Evolutionary conservation across 2,329 filamentous ascomycete species (phyloP).

Genomic region (Blastomyces parvus): DNA sequence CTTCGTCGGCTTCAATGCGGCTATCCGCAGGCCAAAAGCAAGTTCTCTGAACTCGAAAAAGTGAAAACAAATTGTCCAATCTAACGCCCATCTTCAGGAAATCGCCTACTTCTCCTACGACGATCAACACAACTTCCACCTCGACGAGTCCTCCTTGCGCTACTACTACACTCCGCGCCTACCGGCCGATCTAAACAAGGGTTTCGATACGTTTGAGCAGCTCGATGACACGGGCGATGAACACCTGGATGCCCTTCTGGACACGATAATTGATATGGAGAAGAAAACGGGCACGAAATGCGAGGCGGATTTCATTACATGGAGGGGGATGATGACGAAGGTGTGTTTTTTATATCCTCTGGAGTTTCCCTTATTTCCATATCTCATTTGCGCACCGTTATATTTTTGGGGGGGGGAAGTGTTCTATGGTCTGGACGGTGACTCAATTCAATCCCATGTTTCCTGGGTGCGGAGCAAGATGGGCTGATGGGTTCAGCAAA

Average conservation of each 20-base stretch:
- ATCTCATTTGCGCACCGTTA: background rate
- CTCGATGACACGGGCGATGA: constrained; percentile 75
- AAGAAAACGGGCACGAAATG: constrained; percentile 55
- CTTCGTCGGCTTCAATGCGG: constrained; percentile 58
- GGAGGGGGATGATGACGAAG: constrained; percentile 99
- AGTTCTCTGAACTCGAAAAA: constrained; percentile 16
- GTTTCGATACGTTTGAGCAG: constrained; percentile 74
- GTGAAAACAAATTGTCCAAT: background rate
- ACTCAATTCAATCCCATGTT: background rate
- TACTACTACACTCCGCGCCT: constrained; percentile 78
- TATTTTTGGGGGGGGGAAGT: background rate
- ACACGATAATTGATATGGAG: constrained; percentile 65
- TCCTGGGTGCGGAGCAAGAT: background rate
- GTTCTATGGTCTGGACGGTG: background rate
- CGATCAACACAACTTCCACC: constrained; percentile 63
- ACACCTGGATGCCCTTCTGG: constrained; percentile 75
- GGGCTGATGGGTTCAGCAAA: constrained; percentile 31
- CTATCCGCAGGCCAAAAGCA: constrained; percentile 67
- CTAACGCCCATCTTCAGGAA: constrained; percentile 47
- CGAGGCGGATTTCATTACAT: constrained; percentile 75
- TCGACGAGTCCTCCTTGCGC: constrained; percentile 68
- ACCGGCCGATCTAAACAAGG: constrained; percentile 63
- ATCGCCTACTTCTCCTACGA: constrained; percentile 92
- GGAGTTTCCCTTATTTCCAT: background rate
- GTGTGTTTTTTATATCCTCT: constrained; percentile 37